Base-by-base conservation (phyloP, 805 yeast genomes). In the Saccharomycopsis fibuligera region DNA sequence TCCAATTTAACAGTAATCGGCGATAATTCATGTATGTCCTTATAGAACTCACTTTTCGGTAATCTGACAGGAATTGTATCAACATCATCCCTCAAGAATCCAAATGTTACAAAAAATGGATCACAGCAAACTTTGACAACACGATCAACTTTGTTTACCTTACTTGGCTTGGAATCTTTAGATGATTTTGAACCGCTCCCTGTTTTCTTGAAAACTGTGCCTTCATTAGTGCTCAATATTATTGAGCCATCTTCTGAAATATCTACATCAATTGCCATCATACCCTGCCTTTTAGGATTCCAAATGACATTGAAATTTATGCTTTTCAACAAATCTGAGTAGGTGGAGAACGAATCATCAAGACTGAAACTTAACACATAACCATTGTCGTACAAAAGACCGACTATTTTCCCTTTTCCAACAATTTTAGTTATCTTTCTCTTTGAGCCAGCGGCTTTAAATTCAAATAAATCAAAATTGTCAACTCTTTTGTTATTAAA, bases 101-200 rank as follows among this genome's bases (percentile, higher is more conserved):
- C 81, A 65, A 85, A 85, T 0, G 86, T 81, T 0, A 76, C 66
- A 58, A 84, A 86, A 10, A 68, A 61, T 0, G 81, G 72, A 58
- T 84, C 88, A 57, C 91, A 81, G 1, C 74, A 61, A 2, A 89
- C 95, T 44, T 68, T 69, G 10, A 72, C 74, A n/a, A 80, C 72
- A 47, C 75, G 74, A 44, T 81, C 79, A n/a, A 84, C 53, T 35
- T 68, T 64, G 5, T 76, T 74, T 3, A 83, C 57, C 47, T 76
- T 74, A 36, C 68, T 66, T 60, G 81, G 83, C 60, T 83, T 83
- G 59, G 56, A 70, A 54, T 61, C 62, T 54, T 62, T 66, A 5
- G 56, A 59, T 50, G 50, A 72, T 56, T 53, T 63, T 27, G 22
- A 29, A 14, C 35, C n/a, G 31, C 30, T 12, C 4, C 38, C 30